Conservation (phyloP, 139 green algal species). For the Chlamydomonas applanata region DNA sequence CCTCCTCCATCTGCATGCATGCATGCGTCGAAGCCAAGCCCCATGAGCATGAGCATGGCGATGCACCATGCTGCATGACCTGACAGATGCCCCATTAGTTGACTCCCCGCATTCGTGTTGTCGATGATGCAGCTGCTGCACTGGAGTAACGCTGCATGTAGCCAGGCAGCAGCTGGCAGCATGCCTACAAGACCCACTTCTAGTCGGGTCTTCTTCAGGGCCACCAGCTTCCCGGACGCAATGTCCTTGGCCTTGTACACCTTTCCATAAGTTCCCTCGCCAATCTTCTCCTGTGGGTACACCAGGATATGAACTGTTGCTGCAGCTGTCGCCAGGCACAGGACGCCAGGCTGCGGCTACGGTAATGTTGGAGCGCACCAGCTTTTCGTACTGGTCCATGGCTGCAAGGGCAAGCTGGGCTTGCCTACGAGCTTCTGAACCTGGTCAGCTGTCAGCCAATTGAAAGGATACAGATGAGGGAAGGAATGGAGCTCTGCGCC, state of each 20-base stretch:
- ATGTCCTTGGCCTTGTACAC: slow-evolving; percentile 75
- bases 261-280: slow-evolving; percentile 97
- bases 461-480: no score
- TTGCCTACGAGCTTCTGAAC: no score
- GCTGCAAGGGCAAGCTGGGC: not conserved
- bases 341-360: no score
- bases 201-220: slow-evolving; percentile 96
- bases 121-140: not conserved
- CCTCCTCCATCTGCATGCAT: slow-evolving; percentile 90
- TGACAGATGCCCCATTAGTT: not conserved
- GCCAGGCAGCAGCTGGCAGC: no score
- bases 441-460: no score
- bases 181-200: slow-evolving; percentile 56
- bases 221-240: slow-evolving; percentile 82
- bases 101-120: not conserved
- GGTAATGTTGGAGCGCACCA: no score
- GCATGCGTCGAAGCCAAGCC: not conserved
- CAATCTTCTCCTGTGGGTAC: slow-evolving; percentile 88
- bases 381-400: slow-evolving; percentile 91
- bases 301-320: no score
- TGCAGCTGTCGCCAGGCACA: no score
- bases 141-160: no score
- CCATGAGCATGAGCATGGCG: not conserved
- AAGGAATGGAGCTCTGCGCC: no score
- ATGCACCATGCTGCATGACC: not conserved